Evolutionary conservation across 2,329 filamentous ascomycete genomes (phyloP).

Genomic region (Sporothrix curviconia): DNA sequence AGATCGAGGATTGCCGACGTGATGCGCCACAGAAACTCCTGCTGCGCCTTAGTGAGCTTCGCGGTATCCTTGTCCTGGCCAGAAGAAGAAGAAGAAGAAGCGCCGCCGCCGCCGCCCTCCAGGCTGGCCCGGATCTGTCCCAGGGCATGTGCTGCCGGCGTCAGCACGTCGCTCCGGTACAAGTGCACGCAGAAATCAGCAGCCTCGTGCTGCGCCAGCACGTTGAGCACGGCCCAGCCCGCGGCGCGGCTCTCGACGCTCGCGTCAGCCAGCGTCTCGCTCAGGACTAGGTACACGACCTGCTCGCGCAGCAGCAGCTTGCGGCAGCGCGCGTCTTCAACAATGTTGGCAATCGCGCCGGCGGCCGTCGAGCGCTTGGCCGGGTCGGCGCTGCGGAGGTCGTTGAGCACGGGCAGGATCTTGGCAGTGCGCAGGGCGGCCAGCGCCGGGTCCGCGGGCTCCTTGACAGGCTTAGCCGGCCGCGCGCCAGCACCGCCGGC

Average conservation of each 20-base stretch:
- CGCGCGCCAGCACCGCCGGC: not conserved
- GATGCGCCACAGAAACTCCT: constrained; percentile 48
- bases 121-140: constrained; percentile 41
- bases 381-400: constrained; percentile 52
- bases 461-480: constrained; percentile 48
- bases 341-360: constrained; percentile 52
- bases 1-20: constrained; percentile 48
- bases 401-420: constrained; percentile 56
- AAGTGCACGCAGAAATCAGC: constrained; percentile 61
- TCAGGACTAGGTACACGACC: constrained; percentile 56
- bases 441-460: constrained; percentile 56
- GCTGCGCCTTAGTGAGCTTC: constrained; percentile 47
- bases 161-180: constrained; percentile 54
- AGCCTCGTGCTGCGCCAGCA: constrained; percentile 57
- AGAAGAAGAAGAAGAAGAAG: too few relatives aligned
- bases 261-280: constrained; percentile 57
- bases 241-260: constrained; percentile 57
- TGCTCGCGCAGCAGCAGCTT: constrained; percentile 61
- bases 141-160: constrained; percentile 51
- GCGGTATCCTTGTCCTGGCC: not conserved
- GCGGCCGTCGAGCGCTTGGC: constrained; percentile 55
- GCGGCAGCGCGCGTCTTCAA: constrained; percentile 55
- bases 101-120: not conserved
- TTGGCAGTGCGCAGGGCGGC: constrained; percentile 55
- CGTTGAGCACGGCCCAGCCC: constrained; percentile 60